phyloP scores from a whole-genome alignment of 2,329 filamentous ascomycete genomes.

The Myriangium duriaei region DNA sequence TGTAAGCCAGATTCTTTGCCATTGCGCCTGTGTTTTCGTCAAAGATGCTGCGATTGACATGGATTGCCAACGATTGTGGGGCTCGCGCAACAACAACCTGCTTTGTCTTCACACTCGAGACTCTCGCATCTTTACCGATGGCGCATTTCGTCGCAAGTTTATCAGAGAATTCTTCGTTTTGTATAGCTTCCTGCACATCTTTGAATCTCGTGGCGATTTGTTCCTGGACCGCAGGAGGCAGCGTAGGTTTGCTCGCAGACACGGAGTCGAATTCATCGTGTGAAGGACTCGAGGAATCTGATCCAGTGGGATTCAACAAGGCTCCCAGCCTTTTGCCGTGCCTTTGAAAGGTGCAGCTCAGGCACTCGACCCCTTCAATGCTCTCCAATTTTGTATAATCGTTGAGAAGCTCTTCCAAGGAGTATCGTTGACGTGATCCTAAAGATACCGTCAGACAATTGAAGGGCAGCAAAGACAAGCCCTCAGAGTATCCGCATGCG shows the following conservation, averaged over 20 bases:
- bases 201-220: slow-evolving; percentile 44
- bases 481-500: slow-evolving; percentile 73
- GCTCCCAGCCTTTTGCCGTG: slow-evolving; percentile 41
- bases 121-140: slow-evolving; percentile 48
- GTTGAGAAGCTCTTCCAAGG: slow-evolving; percentile 67
- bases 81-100: slow-evolving; percentile 76
- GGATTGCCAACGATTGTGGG: slow-evolving; percentile 68
- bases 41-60: slow-evolving; percentile 86
- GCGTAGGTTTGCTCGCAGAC: slow-evolving; percentile 14
- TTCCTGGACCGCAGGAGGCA: slow-evolving; percentile 31
- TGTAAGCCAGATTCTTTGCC: slow-evolving; percentile 70
- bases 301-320: slow-evolving; percentile 20
- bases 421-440: slow-evolving; percentile 51
- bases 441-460: slow-evolving; percentile 84
- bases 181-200: slow-evolving; percentile 57
- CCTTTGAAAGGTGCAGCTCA: slow-evolving; percentile 69
- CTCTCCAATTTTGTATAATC: slow-evolving; percentile 73
- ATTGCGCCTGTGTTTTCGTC: slow-evolving; percentile 68
- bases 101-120: slow-evolving; percentile 73
- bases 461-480: slow-evolving; percentile 81
- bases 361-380: slow-evolving; percentile 83
- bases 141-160: slow-evolving; percentile 33
- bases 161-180: slow-evolving; percentile 66
- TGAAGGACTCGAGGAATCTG: neutral
- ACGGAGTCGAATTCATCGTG: neutral